phyloP scores from a whole-genome alignment of 805 yeast genomes.

The Yarrowia yakushimensis region DNA sequence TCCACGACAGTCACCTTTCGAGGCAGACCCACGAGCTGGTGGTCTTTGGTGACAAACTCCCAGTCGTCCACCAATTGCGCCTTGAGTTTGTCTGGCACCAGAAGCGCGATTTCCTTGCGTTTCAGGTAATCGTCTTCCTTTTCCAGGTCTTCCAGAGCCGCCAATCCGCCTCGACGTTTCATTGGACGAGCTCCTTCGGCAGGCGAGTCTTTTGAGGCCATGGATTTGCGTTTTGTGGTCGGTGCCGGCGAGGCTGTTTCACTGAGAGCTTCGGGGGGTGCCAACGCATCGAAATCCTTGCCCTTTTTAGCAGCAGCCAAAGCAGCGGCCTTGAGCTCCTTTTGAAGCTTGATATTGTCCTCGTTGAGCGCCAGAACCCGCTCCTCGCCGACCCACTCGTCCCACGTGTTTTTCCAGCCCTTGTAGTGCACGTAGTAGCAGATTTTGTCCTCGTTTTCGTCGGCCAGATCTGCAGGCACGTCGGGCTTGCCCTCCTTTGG shows the following conservation, averaged over 20 bases:
- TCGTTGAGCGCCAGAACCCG: conserved; percentile 66
- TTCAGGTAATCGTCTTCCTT: conserved; percentile 39
- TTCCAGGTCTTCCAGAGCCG: conserved; percentile 36
- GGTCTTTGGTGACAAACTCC: conserved; percentile 84
- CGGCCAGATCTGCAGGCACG: conserved; percentile 38
- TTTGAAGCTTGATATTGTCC: conserved; percentile 63
- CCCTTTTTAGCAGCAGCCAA: conserved; percentile 34
- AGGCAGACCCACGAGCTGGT: conserved; percentile 66
- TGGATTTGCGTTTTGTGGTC: conserved; percentile 29
- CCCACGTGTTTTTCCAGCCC: conserved; percentile 97
- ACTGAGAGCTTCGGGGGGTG: conserved; percentile 24
- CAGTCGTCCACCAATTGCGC: conserved; percentile 82
- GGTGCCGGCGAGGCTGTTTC: conserved; percentile 23
- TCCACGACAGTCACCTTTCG: conserved; percentile 49
- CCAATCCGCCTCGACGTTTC: conserved; percentile 33
- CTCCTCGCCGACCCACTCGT: conserved; percentile 82
- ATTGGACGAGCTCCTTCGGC: conserved; percentile 6
- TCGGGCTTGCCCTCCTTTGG: conserved; percentile 28
- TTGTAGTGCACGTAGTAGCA: conserved; percentile 79
- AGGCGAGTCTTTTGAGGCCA: conserved; percentile 20
- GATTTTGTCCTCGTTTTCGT: conserved; percentile 38
- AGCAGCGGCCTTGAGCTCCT: conserved; percentile 54
- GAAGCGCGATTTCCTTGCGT: conserved; percentile 51
- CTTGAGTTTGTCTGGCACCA: conserved; percentile 65
- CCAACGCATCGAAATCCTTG: conserved; percentile 25